Conservation (phyloP, 2,329 filamentous ascomycete genomes). For the Trichoderma pleuroti region DNA sequence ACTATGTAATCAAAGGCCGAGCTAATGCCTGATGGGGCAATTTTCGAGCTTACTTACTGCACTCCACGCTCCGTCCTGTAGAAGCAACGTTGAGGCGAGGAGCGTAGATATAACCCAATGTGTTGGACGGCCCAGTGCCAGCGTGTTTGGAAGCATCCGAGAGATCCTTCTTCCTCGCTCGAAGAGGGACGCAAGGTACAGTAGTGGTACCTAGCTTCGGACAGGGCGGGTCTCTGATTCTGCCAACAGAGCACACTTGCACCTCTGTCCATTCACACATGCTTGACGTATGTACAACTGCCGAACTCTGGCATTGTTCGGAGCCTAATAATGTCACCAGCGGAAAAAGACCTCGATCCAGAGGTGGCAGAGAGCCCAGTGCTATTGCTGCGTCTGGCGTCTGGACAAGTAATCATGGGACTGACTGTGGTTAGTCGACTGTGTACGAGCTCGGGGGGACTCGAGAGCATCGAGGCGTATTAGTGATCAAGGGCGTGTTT, state of each 20-base stretch:
- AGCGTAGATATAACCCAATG: background rate
- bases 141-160: background rate
- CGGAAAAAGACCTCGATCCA: background rate
- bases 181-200: background rate
- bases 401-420: background rate
- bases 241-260: background rate
- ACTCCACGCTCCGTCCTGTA: background rate
- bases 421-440: background rate
- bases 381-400: background rate
- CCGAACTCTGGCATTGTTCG: background rate
- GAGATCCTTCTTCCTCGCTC: background rate
- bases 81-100: background rate
- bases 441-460: background rate
- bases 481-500: conserved; percentile 6
- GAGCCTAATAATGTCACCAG: background rate
- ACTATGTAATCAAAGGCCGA: background rate
- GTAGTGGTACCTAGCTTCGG: background rate
- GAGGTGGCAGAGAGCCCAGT: background rate
- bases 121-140: background rate
- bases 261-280: background rate
- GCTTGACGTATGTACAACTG: background rate
- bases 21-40: background rate
- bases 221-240: background rate
- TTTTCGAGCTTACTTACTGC: background rate
- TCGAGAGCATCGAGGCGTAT: background rate